These are phyloP conservation scores for Barbarea vulgaris DNA, from an alignment of 345 rosid genomes.

Conservation along the genomic window DNA sequence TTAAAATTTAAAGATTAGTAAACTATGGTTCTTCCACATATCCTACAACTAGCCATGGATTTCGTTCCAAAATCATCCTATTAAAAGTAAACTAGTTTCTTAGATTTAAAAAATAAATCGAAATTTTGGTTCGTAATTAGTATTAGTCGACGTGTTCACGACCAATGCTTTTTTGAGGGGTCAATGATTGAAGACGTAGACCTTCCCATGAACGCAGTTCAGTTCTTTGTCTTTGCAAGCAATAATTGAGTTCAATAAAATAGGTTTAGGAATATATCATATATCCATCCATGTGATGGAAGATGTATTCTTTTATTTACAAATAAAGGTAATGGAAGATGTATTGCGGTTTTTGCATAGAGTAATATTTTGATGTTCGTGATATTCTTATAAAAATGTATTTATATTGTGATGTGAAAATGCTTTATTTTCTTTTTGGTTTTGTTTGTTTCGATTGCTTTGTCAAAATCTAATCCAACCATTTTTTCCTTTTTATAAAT, in stretches of 20 bases:
- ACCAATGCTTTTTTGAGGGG: conserved; percentile 33
- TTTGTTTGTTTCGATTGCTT: background rate
- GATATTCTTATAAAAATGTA: background rate
- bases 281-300: background rate
- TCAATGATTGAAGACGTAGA: conserved; percentile 37
- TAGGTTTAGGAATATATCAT: background rate
- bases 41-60: background rate
- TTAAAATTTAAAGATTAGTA: background rate
- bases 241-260: conserved; percentile 24
- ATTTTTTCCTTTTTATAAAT: background rate
- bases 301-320: background rate
- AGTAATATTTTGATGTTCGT: background rate
- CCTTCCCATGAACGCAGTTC: conserved; percentile 29
- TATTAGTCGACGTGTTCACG: conserved; percentile 42
- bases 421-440: background rate
- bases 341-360: background rate
- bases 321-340: background rate
- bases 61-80: background rate
- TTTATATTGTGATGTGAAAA: background rate
- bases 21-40: background rate
- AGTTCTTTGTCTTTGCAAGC: background rate
- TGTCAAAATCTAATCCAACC: background rate
- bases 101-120: background rate
- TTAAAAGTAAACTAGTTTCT: background rate
- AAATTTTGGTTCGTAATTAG: conserved; percentile 14